Evolutionary conservation across 495 filamentous ascomycete genomes (phyloP).

Genomic region (Ascobolus immersus): DNA sequence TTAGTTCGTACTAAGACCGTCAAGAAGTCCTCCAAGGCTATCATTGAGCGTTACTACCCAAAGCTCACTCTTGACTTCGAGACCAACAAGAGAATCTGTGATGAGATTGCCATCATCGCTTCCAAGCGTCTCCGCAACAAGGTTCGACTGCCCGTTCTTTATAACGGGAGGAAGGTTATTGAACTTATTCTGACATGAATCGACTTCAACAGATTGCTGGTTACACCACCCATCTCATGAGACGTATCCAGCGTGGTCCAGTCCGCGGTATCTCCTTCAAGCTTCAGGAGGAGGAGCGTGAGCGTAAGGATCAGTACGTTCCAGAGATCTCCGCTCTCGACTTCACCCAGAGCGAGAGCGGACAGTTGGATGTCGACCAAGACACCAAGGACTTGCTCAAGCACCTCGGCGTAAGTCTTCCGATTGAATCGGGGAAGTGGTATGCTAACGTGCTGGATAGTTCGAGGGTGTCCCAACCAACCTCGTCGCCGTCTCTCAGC

Average conservation of each 20-base stretch:
- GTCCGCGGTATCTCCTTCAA: constrained; percentile 99
- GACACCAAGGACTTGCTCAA: constrained; percentile 98
- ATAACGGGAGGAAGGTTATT: too few species aligned
- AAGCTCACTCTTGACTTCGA: constrained; percentile 98
- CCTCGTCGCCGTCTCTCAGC: constrained; percentile 66
- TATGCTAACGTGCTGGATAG: too few species aligned
- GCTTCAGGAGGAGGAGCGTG: constrained; percentile 98
- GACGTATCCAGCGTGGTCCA: constrained; percentile 96
- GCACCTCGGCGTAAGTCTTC: constrained; percentile 90
- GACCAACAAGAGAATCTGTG: constrained; percentile 99
- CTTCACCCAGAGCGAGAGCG: constrained; percentile 74
- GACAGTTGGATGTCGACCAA: constrained; percentile 75
- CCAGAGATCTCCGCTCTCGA: constrained; percentile 96
- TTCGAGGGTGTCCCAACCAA: constrained; percentile 95
- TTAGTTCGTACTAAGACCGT: constrained; percentile 42
- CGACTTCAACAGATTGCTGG: constrained; percentile 52
- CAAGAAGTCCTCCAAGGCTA: constrained; percentile 99
- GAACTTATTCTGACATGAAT: background rate
- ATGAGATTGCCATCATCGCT: constrained; percentile 99
- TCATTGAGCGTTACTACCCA: constrained; percentile 98
- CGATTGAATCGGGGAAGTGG: too few species aligned
- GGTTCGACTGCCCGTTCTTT: constrained; percentile 23
- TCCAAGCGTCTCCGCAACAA: constrained; percentile 97
- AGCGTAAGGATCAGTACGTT: constrained; percentile 99
- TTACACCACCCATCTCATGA: constrained; percentile 94